Evolutionary conservation across 331 rosid species (phyloP).

Genomic region (Quercus phellos): DNA sequence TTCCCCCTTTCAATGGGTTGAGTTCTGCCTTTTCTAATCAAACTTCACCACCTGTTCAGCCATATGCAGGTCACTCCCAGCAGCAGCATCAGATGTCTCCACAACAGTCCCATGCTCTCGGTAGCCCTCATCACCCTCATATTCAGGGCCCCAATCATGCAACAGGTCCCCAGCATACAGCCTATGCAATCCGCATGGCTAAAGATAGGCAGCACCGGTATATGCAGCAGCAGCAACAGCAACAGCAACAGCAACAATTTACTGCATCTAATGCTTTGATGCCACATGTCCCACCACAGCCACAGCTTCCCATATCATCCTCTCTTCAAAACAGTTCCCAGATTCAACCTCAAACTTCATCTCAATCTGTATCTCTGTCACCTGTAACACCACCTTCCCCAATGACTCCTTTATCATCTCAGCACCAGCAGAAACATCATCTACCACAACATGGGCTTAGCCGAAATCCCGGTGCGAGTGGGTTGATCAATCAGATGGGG

Average conservation of each 20-base stretch:
- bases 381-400: constrained; percentile 69
- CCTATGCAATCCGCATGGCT: constrained; percentile 55
- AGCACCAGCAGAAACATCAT: constrained; percentile 86
- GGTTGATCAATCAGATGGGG: constrained; percentile 57
- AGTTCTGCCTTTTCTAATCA: constrained; percentile 76
- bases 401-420: constrained; percentile 58
- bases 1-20: constrained; percentile 69
- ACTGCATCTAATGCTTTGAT: constrained; percentile 59
- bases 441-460: constrained; percentile 66
- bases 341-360: constrained; percentile 57
- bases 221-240: constrained; percentile 74
- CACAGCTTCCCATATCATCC: constrained; percentile 71
- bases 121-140: constrained; percentile 68
- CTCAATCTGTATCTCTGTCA: constrained; percentile 59
- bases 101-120: constrained; percentile 66
- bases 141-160: constrained; percentile 72
- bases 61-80: constrained; percentile 73
- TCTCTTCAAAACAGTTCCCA: constrained; percentile 65
- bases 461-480: constrained; percentile 67
- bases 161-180: constrained; percentile 64
- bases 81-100: constrained; percentile 73
- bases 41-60: constrained; percentile 60
- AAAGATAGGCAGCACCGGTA: constrained; percentile 77
- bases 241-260: constrained; percentile 68
- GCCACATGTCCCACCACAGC: constrained; percentile 61